Percentiles rank a stretch among this genome's conserved stretches.
These are phyloP conservation scores for Yamadazyma epiphylla DNA, from an alignment of 1,139 yeast species.

Conservation along the genomic window DNA sequence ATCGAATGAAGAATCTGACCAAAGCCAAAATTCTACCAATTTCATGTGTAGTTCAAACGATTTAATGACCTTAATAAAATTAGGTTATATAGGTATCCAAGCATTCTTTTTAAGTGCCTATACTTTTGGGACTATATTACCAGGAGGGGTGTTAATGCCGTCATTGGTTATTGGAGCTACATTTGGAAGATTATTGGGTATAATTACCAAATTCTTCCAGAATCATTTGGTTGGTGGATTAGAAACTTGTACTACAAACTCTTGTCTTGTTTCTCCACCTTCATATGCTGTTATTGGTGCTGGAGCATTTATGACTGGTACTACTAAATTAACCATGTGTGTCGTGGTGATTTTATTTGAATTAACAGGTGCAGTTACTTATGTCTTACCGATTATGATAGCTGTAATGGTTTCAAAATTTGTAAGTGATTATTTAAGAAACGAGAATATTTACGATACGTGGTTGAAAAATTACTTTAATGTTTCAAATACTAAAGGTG, in stretches of 20 bases:
- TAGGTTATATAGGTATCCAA: constrained; percentile 44
- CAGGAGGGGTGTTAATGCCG: constrained; percentile 69
- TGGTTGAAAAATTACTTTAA: constrained; percentile 31
- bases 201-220: constrained; percentile 51
- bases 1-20: constrained; percentile 10
- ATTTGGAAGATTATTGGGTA: constrained; percentile 66
- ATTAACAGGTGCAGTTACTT: constrained; percentile 56
- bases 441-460: constrained; percentile 47
- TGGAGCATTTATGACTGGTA: constrained; percentile 54
- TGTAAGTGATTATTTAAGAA: constrained; percentile 44
- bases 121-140: constrained; percentile 61
- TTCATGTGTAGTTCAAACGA: constrained; percentile 35
- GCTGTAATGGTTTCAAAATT: constrained; percentile 52
- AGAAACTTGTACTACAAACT: constrained; percentile 48
- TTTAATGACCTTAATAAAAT: constrained; percentile 24
- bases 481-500: constrained; percentile 1
- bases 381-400: constrained; percentile 57
- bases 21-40: constrained; percentile 18
- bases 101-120: constrained; percentile 53
- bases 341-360: constrained; percentile 58
- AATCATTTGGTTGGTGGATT: constrained; percentile 36
- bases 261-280: constrained; percentile 54
- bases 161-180: constrained; percentile 68
- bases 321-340: constrained; percentile 53
- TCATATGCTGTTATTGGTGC: constrained; percentile 63